Evolutionary conservation across 2,329 filamentous ascomycete species (phyloP), one percentile per base, ranked within the genome.

Genomic region (Camillea tinctor): DNA sequence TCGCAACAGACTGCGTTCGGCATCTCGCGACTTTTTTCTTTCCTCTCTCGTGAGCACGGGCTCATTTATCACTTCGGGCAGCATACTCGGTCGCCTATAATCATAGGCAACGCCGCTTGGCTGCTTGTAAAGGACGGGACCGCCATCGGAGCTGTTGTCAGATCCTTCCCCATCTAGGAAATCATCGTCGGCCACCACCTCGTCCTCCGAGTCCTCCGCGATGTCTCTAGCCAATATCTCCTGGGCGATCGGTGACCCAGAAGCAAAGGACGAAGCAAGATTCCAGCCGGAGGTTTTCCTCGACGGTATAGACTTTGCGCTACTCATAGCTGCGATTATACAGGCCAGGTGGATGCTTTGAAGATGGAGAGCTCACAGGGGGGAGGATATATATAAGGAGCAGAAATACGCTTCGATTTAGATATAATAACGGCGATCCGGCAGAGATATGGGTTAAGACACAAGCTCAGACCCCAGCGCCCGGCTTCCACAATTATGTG

Each of bases 91-190:
- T 57, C 92, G 82, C 1, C 87, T 83, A 22, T 88, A 88, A 13
- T 89, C 90, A 61, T 85, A 91, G 26, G 89, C 88, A 50, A 95
- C 88, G 71, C 88, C 90, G 66, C 87, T 90, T 1, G 92, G 91
- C 52, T 92, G 85, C 58, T 90, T 86, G 76, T 95, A 97, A 67
- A 81, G 81, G 71, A 75, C 79, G 58, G 78, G 81, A n/a, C 76
- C 76, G 19, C 76, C 76, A 51, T 79, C 75, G 4, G 72, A 66
- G 4, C 74, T 75, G 1, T 68, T 67, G 24, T 66, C 69, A 17
- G 73, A 72, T 23, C 71, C 69, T 17, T 70, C 71, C 20, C 73
- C 69, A 30, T 71, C 67, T 44, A 71, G 73, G 13, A 70, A 71
- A 21, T 55, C 62, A n/a, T 71, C 69, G 44, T 75, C 72, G 22